phyloP scores from a whole-genome alignment of 805 yeast genomes.

The Teunomyces barrocoloradensis region DNA sequence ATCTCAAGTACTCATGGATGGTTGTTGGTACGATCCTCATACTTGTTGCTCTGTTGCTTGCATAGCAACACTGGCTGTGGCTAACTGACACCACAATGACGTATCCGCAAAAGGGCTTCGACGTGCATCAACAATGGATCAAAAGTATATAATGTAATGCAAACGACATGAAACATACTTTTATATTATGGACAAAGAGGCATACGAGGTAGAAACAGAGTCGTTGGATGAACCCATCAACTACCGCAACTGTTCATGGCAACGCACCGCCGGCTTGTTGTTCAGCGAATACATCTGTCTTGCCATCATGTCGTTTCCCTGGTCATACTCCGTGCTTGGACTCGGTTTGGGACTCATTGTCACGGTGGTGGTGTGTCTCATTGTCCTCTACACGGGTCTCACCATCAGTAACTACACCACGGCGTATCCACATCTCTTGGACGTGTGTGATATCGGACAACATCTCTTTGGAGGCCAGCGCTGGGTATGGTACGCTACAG shows the following conservation, averaged over 20 bases:
- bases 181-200: too few species aligned
- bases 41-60: neutral
- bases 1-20: constrained; percentile 20
- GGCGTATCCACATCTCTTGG: constrained; percentile 48
- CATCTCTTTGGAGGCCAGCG: constrained; percentile 49
- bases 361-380: constrained; percentile 49
- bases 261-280: constrained; percentile 56
- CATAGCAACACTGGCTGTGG: neutral
- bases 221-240: constrained; percentile 27
- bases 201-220: too few species aligned
- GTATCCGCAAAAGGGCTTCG: too few species aligned
- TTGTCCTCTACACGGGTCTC: constrained; percentile 56
- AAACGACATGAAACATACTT: too few species aligned
- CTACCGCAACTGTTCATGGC: constrained; percentile 56
- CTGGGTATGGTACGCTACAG: constrained; percentile 58
- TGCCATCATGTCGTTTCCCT: constrained; percentile 65
- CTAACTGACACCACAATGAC: neutral
- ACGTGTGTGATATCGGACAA: constrained; percentile 60
- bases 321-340: constrained; percentile 61
- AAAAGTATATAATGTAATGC: too few species aligned
- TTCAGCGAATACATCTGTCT: constrained; percentile 60
- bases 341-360: constrained; percentile 56
- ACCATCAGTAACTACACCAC: constrained; percentile 54
- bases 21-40: neutral
- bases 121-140: neutral